Base-by-base conservation (phyloP, 2,329 filamentous ascomycete genomes). In the Claviceps monticola region DNA sequence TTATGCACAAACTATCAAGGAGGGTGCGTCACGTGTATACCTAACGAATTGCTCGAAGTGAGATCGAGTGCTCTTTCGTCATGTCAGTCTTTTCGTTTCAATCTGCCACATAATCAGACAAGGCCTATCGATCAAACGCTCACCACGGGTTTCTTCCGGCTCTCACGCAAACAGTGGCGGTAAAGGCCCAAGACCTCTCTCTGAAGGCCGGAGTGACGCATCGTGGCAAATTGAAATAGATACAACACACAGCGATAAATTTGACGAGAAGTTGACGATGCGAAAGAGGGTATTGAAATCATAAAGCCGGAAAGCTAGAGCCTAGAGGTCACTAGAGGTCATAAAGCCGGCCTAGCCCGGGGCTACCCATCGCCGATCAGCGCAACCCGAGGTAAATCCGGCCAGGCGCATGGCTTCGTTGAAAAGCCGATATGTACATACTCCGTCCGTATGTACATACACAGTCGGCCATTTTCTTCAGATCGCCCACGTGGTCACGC, bases 91-190 rank as follows among this genome's bases (percentile, higher is more conserved):
- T 36, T n/a, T 6, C 34, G 16, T 39, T 47, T 51, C 17, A 13
- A 17, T 34, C 21, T 37, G 38, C 16, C 36, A 41, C 11, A 37
- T 17, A 2, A 19, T 23, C 26, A 42, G 11, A 29, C 17, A 9
- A 29, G 37, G 8, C 13, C 19, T 11, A 29, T 44, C 26, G 7
- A 50, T 8, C 34, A 34, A 50, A 21, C 55, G 61, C 56, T 56
- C 66, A 91, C 88, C 60, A 70, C 64, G 48, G 90, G 88, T 67
- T 98, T 97, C 62, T 82, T 83, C 54, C 84, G 80, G 54, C 84
- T 82, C 62, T 86, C 87, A 54, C 90, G 80, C 26, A 98, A 72
- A 61, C 91, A 97, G 63, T 82, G 79, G 53, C 91, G 82, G 66
- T 97, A 98, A 14, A 98, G 52, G 44, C 49, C 46, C 16, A 51